These are phyloP conservation scores for Syncephalastrum contaminatum DNA, from an alignment of 371 early-diverging fungal genomes.

Conservation along the genomic window DNA sequence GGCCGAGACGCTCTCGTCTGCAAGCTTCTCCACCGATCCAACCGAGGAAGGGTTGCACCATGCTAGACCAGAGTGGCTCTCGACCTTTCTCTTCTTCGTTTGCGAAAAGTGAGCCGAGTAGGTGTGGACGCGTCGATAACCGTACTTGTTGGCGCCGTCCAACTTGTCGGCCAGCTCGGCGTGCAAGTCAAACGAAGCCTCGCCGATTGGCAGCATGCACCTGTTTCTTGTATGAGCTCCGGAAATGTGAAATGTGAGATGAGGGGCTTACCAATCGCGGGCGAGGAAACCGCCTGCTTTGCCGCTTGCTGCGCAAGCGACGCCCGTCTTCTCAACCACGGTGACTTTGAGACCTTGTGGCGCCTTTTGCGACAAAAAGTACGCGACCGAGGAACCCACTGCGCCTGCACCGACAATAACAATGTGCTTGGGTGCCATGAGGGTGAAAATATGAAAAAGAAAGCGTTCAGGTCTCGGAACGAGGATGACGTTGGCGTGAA, in stretches of 20 bases:
- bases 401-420: conserved; percentile 55
- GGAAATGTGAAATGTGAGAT: not conserved
- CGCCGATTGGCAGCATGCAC: no score
- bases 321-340: conserved; percentile 57
- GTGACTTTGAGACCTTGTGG: conserved; percentile 30
- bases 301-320: conserved; percentile 68
- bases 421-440: conserved; percentile 15
- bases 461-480: not conserved
- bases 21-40: conserved; percentile 44
- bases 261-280: conserved; percentile 47
- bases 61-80: not conserved
- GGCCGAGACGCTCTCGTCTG: conserved; percentile 51
- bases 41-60: conserved; percentile 44
- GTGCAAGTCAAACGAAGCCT: conserved; percentile 58
- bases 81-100: not conserved
- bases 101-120: conserved; percentile 37
- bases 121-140: conserved; percentile 59
- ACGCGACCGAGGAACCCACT: conserved; percentile 64
- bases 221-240: no score
- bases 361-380: conserved; percentile 48
- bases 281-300: conserved; percentile 77
- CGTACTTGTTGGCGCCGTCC: conserved; percentile 54
- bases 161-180: conserved; percentile 53
- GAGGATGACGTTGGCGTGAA: no score
- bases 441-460: not conserved